Base-by-base conservation (phyloP, 108 stramenopile species). In the Aurantiochytrium sp. region DNA sequence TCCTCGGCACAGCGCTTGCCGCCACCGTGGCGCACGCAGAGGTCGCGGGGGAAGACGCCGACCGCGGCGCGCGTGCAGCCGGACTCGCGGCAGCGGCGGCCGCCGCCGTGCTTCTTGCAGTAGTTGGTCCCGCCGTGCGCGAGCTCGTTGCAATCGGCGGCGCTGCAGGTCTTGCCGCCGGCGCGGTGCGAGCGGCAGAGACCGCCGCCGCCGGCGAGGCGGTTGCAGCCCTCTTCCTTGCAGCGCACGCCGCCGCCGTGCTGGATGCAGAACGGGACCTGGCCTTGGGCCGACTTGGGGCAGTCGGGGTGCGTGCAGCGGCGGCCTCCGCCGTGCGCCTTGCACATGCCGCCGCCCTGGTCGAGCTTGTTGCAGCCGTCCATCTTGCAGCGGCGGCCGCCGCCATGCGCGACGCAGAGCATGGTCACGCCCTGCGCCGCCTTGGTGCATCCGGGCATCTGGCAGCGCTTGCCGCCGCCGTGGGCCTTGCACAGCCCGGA, bases 21-120 rank as follows among this genome's bases (percentile, higher is more conserved):
- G 39, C 98, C 98, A 8, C 98, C 98, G 89, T 98, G 98, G 8
- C 96, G 96, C 89, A 97, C 97, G 90, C 98, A 98, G 12, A 81
- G 45, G 24, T 81, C 73, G 17, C 73, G 39, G 19, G 73, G 73
- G 30, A 48, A 48, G n/a, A 24, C 73, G 39, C 73, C 24, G 0
- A 81, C 73, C 42, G 73, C 73, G n/a, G 73, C 73, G 17, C 73
- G 39, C 73, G 73, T 48, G 45, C 73, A 81, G 2, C 45, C 45
- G 10, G 39, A 41, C 42, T 48, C 39, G 42, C 73, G 73, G 88
- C 98, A 98, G 81, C 98, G 91, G 65, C 97, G 94, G 12, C 98
- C 98, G 36, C 98, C 98, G 8, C 98, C 98, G 89, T 98, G 98
- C 8, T 96, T 96, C 89, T 97, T 97, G 90, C 98, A 98, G 89